Percentiles rank a stretch among this genome's conserved stretches.
phyloP scores from a whole-genome alignment of 73 alveolate species.

The Paramecium tetraurelia region DNA sequence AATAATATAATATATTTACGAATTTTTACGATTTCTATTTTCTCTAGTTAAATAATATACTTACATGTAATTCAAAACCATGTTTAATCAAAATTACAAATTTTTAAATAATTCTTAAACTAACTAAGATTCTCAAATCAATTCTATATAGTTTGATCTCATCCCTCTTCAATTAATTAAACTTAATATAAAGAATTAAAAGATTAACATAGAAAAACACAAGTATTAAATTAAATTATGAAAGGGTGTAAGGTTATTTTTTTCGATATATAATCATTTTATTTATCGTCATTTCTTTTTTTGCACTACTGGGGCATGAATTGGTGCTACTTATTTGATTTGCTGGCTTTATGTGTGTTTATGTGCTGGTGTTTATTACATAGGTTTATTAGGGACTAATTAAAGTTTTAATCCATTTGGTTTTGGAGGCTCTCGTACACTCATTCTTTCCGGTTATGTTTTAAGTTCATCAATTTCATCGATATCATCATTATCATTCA shows the following conservation, averaged over 20 bases:
- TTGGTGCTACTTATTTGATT: neutral
- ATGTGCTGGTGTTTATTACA: neutral
- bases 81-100: too few species aligned
- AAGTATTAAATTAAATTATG: too few species aligned
- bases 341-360: neutral
- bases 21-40: neutral
- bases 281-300: neutral
- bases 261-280: neutral
- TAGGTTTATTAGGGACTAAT: neutral
- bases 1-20: neutral
- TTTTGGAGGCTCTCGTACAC: neutral
- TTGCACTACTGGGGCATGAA: neutral
- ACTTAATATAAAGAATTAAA: too few species aligned
- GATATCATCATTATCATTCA: neutral
- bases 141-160: neutral
- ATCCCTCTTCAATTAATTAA: neutral
- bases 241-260: neutral
- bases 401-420: neutral
- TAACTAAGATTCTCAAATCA: too few species aligned
- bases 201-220: too few species aligned
- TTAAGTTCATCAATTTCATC: conserved; percentile 29
- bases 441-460: neutral
- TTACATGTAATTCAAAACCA: neutral
- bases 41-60: neutral
- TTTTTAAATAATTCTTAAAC: too few species aligned